Percentiles rank a stretch among this genome's conserved stretches.
phyloP scores from a whole-genome alignment of 805 yeast species.

The Pachysolen tannophilus region DNA sequence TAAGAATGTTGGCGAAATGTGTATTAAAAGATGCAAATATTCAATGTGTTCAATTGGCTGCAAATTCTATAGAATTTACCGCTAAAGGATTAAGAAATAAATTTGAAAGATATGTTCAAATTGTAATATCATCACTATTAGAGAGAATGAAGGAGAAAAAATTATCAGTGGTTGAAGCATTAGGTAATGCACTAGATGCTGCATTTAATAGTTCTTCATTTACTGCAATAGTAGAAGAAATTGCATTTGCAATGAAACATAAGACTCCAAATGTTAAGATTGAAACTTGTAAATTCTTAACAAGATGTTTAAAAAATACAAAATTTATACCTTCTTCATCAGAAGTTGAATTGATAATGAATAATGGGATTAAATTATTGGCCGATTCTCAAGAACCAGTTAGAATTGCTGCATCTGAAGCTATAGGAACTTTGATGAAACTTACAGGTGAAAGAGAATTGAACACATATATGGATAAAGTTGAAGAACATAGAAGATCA shows the following conservation, averaged over 20 bases:
- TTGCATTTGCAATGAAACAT: conserved; percentile 53
- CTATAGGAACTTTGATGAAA: conserved; percentile 76
- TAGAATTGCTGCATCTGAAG: conserved; percentile 68
- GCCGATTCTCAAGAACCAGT: conserved; percentile 81
- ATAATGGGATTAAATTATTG: conserved; percentile 51
- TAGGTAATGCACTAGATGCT: conserved; percentile 58
- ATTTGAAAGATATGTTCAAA: conserved; percentile 45
- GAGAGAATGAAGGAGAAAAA: conserved; percentile 90
- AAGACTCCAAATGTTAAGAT: conserved; percentile 79
- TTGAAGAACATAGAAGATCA: conserved; percentile 64
- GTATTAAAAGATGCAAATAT: conserved; percentile 78
- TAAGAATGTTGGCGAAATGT: conserved; percentile 58
- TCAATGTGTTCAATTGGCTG: conserved; percentile 75
- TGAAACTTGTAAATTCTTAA: conserved; percentile 58
- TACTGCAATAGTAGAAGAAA: conserved; percentile 50
- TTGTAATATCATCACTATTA: conserved; percentile 53
- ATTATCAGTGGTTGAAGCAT: conserved; percentile 62
- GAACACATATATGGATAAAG: conserved; percentile 48
- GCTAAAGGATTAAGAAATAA: conserved; percentile 56
- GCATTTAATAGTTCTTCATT: conserved; percentile 45
- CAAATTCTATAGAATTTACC: conserved; percentile 51
- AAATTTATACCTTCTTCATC: conserved; percentile 35
- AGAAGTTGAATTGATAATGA: conserved; percentile 53
- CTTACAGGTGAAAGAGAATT: conserved; percentile 71
- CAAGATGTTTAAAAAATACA: conserved; percentile 51